A percentile compares a stretch with the other conserved stretches of the same genome.
These are phyloP conservation scores for Trichoderma sp. DNA, from an alignment of 2,329 filamentous ascomycete genomes.

Conservation along the genomic window DNA sequence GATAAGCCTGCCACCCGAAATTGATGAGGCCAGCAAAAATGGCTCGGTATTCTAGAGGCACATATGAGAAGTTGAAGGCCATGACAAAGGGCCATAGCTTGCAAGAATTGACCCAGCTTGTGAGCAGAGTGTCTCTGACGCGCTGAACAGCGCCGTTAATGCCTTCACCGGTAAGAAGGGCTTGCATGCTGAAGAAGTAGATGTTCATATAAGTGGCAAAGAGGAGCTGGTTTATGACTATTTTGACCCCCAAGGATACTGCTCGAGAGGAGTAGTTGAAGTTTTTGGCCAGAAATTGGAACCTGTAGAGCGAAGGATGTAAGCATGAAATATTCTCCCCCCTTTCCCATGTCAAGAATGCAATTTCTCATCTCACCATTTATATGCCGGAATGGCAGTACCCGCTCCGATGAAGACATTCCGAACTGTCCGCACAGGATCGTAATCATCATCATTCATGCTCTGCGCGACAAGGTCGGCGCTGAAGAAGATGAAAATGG, in stretches of 20 bases:
- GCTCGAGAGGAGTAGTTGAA: slow-evolving; percentile 80
- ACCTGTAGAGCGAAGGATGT: slow-evolving; percentile 47
- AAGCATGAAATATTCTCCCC: background rate
- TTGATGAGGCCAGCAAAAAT: slow-evolving; percentile 77
- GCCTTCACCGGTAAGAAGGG: slow-evolving; percentile 66
- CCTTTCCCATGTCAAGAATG: background rate
- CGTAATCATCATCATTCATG: slow-evolving; percentile 61
- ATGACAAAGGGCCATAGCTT: slow-evolving; percentile 89
- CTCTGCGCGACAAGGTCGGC: slow-evolving; percentile 76
- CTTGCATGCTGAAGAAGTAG: slow-evolving; percentile 80
- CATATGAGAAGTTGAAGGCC: slow-evolving; percentile 81
- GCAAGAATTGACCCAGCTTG: slow-evolving; percentile 71
- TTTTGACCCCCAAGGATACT: slow-evolving; percentile 71
- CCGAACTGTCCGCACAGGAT: slow-evolving; percentile 64
- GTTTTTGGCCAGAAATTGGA: slow-evolving; percentile 71
- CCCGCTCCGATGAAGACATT: slow-evolving; percentile 71
- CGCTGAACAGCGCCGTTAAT: slow-evolving; percentile 64
- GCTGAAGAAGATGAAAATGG: slow-evolving; percentile 73
- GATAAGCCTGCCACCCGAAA: slow-evolving; percentile 89
- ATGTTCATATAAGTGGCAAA: slow-evolving; percentile 83
- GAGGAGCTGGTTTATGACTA: slow-evolving; percentile 71
- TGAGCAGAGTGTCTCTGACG: slow-evolving; percentile 71
- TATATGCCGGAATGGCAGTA: slow-evolving; percentile 73
- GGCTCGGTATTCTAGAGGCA: slow-evolving; percentile 74
- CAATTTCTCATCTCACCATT: slow-evolving; percentile 63